Percentiles rank a stretch among this genome's conserved stretches.
Conservation (phyloP, 805 yeast genomes). For the Teunomyces lycoperdinae region DNA sequence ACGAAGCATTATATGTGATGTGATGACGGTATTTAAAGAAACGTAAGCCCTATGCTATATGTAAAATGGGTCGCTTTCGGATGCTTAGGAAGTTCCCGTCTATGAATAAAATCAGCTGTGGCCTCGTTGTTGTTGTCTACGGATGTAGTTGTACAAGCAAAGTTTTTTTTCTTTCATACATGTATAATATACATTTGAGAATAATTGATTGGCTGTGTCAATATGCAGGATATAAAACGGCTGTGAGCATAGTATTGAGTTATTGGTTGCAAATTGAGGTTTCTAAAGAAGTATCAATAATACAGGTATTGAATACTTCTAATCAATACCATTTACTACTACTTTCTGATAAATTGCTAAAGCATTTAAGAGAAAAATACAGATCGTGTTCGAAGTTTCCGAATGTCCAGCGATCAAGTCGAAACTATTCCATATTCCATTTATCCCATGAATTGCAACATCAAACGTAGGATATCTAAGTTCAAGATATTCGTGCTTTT, state of each 20-base stretch:
- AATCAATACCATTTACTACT: too few relatives aligned
- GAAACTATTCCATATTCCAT: too few relatives aligned
- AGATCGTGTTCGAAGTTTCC: too few relatives aligned
- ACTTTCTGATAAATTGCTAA: too few relatives aligned
- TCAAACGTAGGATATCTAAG: too few relatives aligned
- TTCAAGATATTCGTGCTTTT: too few relatives aligned
- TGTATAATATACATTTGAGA: conserved; percentile 8
- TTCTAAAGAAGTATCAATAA: too few relatives aligned
- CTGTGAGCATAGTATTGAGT: neutral
- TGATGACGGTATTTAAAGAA: neutral
- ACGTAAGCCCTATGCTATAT: neutral
- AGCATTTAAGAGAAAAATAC: too few relatives aligned
- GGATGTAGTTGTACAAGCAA: conserved; percentile 4
- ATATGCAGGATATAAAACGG: neutral
- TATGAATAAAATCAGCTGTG: neutral
- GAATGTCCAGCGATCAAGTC: too few relatives aligned
- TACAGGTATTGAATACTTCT: too few relatives aligned
- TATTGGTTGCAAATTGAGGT: neutral
- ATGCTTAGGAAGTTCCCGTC: neutral
- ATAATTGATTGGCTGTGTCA: conserved; percentile 9
- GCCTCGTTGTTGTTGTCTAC: conserved; percentile 2
- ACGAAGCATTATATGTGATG: conserved; percentile 19
- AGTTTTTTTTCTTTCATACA: conserved; percentile 4
- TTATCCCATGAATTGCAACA: too few relatives aligned
- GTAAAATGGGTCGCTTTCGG: neutral